Base-by-base conservation (phyloP, 2,329 filamentous ascomycete species). In the Diaporthe ilicicola region DNA sequence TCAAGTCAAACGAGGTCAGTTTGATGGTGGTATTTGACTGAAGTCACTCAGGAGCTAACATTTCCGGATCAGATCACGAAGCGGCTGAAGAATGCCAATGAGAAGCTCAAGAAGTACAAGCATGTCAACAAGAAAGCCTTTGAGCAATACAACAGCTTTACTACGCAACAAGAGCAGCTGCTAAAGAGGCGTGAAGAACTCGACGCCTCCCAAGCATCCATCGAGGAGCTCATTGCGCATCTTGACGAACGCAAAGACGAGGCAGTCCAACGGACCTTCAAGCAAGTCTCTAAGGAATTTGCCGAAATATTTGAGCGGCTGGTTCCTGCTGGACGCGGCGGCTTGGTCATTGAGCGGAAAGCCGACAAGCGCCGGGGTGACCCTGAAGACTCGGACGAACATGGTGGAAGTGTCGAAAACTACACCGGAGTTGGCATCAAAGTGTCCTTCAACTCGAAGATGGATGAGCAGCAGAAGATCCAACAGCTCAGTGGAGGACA, bases 71-170 rank as follows among this genome's bases (percentile, higher is more conserved):
- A 90, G 86, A 89, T 90, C 71, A 84, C 85, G n/a, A 84, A 84
- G 50, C 91, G 92, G 70, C 89, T 98, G 29, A 94, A 96, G 83
- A 97, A 95, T 78, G 94, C 95, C 77, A 97, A 97, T 74, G 94
- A 97, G 76, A 91, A 93, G 0, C 86, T 98, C 68, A 98, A 98
- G 84, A 97, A 98, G 80, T 98, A 96, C 84, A 94, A 94, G 69
- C 94, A 98, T 77, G 95, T 99, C 83, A 99, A 99, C 88, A 99
- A 98, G 84, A 98, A 99, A 84, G 96, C 96, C 0, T 97, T 98
- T 79, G 97, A 99, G 82, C 96, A 99, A 81, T 99, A 98, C 85
- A 97, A 95, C 84, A 97, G 92, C 83, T 99, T 98, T 80, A 98
- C 95, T 9, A 93, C 91, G 64, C 94, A 98, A 82, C 92, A 97